Percentiles rank a stretch among this genome's conserved stretches.
phyloP scores from a whole-genome alignment of 352 stramenopile genomes.

The Pythium utonaiense region DNA sequence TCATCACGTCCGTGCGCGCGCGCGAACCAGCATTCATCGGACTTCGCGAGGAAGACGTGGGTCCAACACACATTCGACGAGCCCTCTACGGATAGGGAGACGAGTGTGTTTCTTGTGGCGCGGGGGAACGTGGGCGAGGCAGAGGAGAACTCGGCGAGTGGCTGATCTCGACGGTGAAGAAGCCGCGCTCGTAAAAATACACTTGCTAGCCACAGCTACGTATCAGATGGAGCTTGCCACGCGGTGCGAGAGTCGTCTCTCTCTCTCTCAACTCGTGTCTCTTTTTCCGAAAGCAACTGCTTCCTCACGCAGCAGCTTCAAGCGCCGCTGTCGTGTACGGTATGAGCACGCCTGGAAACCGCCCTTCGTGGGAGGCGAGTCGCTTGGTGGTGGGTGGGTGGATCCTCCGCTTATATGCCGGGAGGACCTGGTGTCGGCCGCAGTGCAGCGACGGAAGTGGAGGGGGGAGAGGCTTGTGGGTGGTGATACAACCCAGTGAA shows the following conservation, averaged over 20 bases:
- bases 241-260: background rate
- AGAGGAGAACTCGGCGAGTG: conserved; percentile 3
- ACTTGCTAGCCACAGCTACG: background rate
- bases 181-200: conserved; percentile 1
- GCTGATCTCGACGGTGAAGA: background rate
- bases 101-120: too few relatives aligned
- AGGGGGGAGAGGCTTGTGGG: too few relatives aligned
- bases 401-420: background rate
- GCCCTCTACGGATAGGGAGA: background rate
- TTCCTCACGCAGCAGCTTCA: background rate
- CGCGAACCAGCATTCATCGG: conserved; percentile 8
- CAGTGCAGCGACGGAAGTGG: background rate
- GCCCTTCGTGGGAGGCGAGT: background rate
- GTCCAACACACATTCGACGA: conserved; percentile 20
- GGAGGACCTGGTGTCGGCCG: background rate
- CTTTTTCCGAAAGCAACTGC: background rate
- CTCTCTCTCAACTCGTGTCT: background rate
- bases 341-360: background rate
- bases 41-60: background rate
- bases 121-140: background rate
- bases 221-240: background rate
- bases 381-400: too few relatives aligned
- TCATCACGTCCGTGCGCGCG: conserved; percentile 14
- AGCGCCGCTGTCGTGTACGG: background rate
- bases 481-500: background rate